Conservation (phyloP, 1,284 basidiomycete genomes). For the Ustilago hordei region DNA sequence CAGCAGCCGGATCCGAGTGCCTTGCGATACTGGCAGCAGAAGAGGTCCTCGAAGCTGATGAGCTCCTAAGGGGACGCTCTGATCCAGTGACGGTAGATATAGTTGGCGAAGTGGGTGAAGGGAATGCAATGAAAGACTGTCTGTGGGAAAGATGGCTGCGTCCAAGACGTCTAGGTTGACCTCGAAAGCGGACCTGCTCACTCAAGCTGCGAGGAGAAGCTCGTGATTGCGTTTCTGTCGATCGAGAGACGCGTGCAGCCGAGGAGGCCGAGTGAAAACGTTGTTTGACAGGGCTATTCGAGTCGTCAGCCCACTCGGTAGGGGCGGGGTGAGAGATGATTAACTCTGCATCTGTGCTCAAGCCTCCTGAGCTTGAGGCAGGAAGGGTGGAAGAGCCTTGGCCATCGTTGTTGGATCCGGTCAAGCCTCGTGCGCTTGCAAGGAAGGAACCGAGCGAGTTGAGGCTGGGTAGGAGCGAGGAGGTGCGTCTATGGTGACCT, state of each 20-base stretch:
- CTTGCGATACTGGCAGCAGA: conserved; percentile 21
- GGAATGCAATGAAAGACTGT: conserved; percentile 38
- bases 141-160: background rate
- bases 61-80: background rate
- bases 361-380: background rate
- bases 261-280: background rate
- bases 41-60: conserved; percentile 11
- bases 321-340: conserved; percentile 37
- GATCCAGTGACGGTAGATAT: background rate
- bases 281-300: conserved; percentile 2
- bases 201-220: conserved; percentile 4
- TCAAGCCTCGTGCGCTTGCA: conserved; percentile 17
- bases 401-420: background rate
- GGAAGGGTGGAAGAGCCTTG: background rate
- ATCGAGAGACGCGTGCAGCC: background rate
- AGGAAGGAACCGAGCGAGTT: conserved; percentile 49
- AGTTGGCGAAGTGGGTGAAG: background rate
- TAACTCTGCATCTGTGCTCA: conserved; percentile 45
- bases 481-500: conserved; percentile 27
- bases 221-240: background rate
- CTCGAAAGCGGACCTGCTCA: conserved; percentile 34
- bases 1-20: conserved; percentile 1
- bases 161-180: conserved; percentile 6
- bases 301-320: conserved; percentile 43
- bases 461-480: conserved; percentile 35